Evolutionary conservation across 129 eudicot species (phyloP).

Genomic region (Solidago caesia): DNA sequence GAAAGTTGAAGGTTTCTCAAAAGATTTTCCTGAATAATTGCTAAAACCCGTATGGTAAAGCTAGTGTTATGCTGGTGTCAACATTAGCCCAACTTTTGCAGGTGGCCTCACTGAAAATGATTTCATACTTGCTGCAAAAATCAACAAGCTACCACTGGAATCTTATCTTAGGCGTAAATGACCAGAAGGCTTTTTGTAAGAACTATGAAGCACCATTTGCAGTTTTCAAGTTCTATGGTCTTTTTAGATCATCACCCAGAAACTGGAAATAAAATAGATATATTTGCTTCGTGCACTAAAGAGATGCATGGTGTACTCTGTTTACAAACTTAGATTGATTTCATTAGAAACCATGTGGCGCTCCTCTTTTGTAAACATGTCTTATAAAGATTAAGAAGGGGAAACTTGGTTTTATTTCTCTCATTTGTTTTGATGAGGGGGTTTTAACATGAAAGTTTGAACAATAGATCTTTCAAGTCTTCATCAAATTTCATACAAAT

Average conservation of each 20-base stretch:
- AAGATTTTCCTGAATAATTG: not conserved
- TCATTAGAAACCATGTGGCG: too few relatives aligned
- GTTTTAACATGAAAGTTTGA: too few relatives aligned
- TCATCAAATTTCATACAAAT: too few relatives aligned
- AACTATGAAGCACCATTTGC: not conserved
- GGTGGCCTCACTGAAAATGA: constrained; percentile 96
- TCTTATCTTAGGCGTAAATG: constrained; percentile 25
- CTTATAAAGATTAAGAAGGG: too few relatives aligned
- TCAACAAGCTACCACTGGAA: constrained; percentile 45
- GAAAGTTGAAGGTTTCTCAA: not conserved
- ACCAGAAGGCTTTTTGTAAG: not conserved
- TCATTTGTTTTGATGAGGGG: too few relatives aligned
- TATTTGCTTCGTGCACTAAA: too few relatives aligned
- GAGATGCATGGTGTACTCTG: too few relatives aligned
- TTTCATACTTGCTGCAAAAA: constrained; percentile 92
- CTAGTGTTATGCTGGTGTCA: not conserved
- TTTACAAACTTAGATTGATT: too few relatives aligned
- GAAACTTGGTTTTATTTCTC: too few relatives aligned
- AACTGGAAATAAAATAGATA: too few relatives aligned
- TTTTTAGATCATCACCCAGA: not conserved
- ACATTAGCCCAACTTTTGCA: constrained; percentile 35
- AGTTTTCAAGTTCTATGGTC: not conserved
- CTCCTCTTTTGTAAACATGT: too few relatives aligned
- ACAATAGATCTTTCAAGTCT: too few relatives aligned
- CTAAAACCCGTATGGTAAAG: not conserved